phyloP scores from a whole-genome alignment of 129 eudicot genomes.

The Oenanthe sinensis region DNA sequence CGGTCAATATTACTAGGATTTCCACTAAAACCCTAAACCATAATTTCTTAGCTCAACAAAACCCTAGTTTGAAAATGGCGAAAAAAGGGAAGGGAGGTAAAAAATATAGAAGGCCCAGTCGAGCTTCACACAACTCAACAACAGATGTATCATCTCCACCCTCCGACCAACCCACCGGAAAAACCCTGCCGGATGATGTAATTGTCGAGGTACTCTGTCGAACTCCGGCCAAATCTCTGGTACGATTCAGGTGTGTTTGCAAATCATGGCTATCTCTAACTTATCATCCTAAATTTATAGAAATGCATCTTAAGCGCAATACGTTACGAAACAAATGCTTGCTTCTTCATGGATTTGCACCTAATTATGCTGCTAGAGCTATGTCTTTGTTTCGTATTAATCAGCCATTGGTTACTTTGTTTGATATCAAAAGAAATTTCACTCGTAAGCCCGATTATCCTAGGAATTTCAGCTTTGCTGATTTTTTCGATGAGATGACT shows the following conservation, averaged over 20 bases:
- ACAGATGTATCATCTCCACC: not conserved
- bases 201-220: not conserved
- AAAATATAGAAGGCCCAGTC: not conserved
- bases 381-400: not conserved
- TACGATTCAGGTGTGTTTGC: not conserved
- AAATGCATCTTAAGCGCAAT: not conserved
- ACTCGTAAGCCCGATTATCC: not conserved
- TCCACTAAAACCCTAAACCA: not conserved
- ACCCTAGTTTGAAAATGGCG: not conserved
- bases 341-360: not conserved
- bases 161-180: not conserved
- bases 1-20: no score
- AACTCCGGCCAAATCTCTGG: conserved; percentile 5
- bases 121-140: not conserved
- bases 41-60: not conserved
- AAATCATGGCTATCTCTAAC: not conserved
- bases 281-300: not conserved
- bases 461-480: not conserved
- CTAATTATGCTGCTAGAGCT: not conserved
- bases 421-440: not conserved
- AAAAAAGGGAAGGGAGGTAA: not conserved
- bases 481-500: not conserved
- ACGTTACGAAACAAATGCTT: not conserved
- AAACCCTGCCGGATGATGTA: not conserved
- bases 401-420: not conserved